Evolutionary conservation across 2,329 filamentous ascomycete genomes (phyloP).

Genomic region (Colletotrichum sp.): DNA sequence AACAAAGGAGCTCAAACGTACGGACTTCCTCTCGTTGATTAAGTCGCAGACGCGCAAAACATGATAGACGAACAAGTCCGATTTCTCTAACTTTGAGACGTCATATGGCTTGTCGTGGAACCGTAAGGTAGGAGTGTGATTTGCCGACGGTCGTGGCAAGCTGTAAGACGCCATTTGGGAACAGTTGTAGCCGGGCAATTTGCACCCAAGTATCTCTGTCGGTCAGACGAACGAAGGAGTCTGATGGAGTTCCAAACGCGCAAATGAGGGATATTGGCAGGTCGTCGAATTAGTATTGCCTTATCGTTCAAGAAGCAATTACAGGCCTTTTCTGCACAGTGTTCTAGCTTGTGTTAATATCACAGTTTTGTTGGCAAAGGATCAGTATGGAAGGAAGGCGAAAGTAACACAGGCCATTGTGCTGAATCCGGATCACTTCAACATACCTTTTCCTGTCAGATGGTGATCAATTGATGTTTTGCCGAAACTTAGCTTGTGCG

Average conservation of each 20-base stretch:
- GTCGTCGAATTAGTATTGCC: not conserved
- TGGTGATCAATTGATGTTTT: not conserved
- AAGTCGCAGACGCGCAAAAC: not conserved
- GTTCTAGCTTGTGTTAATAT: not conserved
- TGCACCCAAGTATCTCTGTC: not conserved
- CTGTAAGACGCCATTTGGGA: not conserved
- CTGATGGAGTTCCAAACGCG: not conserved
- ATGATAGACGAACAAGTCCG: not conserved
- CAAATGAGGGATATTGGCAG: fast-evolving
- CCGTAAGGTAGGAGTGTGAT: not conserved
- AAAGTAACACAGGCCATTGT: fast-evolving
- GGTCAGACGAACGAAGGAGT: not conserved
- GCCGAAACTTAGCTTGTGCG: not conserved
- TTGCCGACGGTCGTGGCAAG: not conserved
- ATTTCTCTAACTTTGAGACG: not conserved
- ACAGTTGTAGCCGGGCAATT: not conserved
- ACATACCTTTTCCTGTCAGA: not conserved
- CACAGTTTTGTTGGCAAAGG: not conserved
- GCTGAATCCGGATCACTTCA: not conserved
- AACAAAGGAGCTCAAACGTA: not conserved
- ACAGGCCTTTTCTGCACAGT: not conserved
- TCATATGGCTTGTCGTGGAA: not conserved
- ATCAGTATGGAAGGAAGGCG: not conserved
- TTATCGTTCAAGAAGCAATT: not conserved
- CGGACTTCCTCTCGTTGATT: not conserved